Evolutionary conservation across 2,329 filamentous ascomycete species (phyloP), one percentile per base, ranked within the genome.

Genomic region (Phaeophleospora eucalypticola): DNA sequence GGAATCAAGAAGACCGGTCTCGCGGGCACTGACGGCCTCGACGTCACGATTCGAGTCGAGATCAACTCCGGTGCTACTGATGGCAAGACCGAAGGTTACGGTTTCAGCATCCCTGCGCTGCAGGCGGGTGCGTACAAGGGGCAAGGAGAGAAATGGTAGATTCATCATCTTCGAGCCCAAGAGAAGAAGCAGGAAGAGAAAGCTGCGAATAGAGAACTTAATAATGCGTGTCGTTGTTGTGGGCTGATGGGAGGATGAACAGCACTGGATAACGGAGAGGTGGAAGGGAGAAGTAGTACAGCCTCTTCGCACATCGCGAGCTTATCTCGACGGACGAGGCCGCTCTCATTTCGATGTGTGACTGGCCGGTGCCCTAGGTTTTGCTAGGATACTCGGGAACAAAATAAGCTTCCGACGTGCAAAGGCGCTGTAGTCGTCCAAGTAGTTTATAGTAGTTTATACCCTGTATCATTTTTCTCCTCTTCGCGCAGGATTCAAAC

Each of bases 41-140:
- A 77, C 57, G 69, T 77, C 3, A 65, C 66, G 18, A 63, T 76
- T n/a, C 57, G 71, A 15, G 73, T 77, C 0, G 74, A 77, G 64
- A 71, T 75, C 47, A 66, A 65, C 29, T 67, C 67, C 6, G 65
- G 59, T 33, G 72, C 74, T 58, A 54, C 57, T 0, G 65, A 71
- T 52, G 74, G 72, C 1, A 58, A 62, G 24, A 77, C 74, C 15
- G 68, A 74, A 52, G 74, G 74, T 10, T 77, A 77, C 60, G 74
- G 74, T 1, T 71, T 77, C 47, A 69, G 62, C 38, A 70, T 77
- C 44, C 73, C 73, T 3, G 73, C 65, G 17, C 50, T 77, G 33
- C 61, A 68, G 27, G 49, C 46, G 40, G 49, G 43, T 8, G 51
- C 50, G 10, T 60, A 60, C 44, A 52, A 51, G 34, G 53, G 54